Percentiles rank a stretch among this genome's conserved stretches.
phyloP scores from a whole-genome alignment of 257 asterid species.

The Solanum tarapatanum region DNA sequence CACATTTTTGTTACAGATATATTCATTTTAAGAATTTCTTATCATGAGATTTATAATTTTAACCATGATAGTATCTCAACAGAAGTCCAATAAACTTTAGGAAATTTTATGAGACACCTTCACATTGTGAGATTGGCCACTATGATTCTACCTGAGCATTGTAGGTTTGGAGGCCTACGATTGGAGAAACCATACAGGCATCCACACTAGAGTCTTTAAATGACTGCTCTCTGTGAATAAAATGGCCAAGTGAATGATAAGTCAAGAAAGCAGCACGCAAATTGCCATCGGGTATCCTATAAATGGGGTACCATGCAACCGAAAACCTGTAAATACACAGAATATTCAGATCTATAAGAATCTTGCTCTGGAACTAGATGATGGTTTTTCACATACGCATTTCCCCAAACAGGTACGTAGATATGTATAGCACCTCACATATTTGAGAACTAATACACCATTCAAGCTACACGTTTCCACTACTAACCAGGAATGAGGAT shows the following conservation, averaged over 20 bases:
- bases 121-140: background rate
- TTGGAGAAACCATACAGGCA: constrained; percentile 11
- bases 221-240: constrained; percentile 2
- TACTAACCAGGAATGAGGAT: constrained; percentile 18
- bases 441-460: background rate
- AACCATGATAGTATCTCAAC: background rate
- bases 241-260: constrained; percentile 23
- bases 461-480: background rate
- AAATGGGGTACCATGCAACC: constrained; percentile 24
- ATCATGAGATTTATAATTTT: background rate
- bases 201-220: background rate
- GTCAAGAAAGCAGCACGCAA: constrained; percentile 24
- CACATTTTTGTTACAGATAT: background rate
- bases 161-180: constrained; percentile 17
- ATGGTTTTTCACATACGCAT: background rate
- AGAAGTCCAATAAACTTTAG: background rate
- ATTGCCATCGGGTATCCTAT: constrained; percentile 20
- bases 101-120: background rate
- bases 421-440: background rate
- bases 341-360: background rate
- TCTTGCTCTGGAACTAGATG: background rate
- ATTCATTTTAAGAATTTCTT: background rate
- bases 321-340: constrained; percentile 14
- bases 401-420: background rate
- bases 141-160: constrained; percentile 14